Conservation (phyloP, 2,329 filamentous ascomycete genomes). For the Epichloe sibirici region DNA sequence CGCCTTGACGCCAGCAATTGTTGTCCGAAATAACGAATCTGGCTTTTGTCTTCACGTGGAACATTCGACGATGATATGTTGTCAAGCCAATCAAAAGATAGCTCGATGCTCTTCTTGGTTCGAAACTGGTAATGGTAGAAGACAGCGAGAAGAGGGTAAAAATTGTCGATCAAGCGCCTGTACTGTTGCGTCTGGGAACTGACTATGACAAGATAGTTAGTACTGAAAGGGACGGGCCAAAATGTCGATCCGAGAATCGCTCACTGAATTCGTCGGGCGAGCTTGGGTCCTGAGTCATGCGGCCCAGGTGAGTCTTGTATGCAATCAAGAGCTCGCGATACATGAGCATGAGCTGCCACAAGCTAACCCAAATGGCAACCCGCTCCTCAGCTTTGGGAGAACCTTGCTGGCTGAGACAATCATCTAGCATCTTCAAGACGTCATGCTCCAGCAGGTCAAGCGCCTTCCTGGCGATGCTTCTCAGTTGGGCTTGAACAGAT, state of each 20-base stretch:
- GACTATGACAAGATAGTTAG: slow-evolving; percentile 6
- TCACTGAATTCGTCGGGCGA: slow-evolving; percentile 11
- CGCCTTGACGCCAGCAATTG: slow-evolving; percentile 23
- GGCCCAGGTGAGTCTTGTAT: slow-evolving; percentile 18
- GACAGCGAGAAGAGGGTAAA: slow-evolving; percentile 26
- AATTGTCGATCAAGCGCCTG: slow-evolving; percentile 18
- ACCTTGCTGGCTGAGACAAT: slow-evolving; percentile 25
- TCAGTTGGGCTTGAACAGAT: slow-evolving; percentile 28
- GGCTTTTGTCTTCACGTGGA: slow-evolving; percentile 14
- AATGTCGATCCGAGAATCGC: background rate
- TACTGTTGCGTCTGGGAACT: slow-evolving; percentile 12
- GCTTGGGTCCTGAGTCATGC: slow-evolving; percentile 11
- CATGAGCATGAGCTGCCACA: slow-evolving; percentile 38
- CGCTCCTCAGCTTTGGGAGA: slow-evolving; percentile 27
- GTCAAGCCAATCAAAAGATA: slow-evolving; percentile 27
- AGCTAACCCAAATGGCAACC: slow-evolving; percentile 33
- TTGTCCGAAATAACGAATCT: slow-evolving; percentile 16
- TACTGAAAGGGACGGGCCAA: background rate
- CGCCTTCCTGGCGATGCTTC: slow-evolving; percentile 25
- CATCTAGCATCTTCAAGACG: slow-evolving; percentile 28
- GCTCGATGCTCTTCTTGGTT: slow-evolving; percentile 27
- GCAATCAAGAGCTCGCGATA: slow-evolving; percentile 30
- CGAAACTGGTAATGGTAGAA: slow-evolving; percentile 30
- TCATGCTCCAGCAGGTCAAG: slow-evolving; percentile 26
- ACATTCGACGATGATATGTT: slow-evolving; percentile 14